Evolutionary conservation across 495 filamentous ascomycete genomes (phyloP), one percentile per base, ranked within the genome.

Genomic region (Aspergillus hancockii): DNA sequence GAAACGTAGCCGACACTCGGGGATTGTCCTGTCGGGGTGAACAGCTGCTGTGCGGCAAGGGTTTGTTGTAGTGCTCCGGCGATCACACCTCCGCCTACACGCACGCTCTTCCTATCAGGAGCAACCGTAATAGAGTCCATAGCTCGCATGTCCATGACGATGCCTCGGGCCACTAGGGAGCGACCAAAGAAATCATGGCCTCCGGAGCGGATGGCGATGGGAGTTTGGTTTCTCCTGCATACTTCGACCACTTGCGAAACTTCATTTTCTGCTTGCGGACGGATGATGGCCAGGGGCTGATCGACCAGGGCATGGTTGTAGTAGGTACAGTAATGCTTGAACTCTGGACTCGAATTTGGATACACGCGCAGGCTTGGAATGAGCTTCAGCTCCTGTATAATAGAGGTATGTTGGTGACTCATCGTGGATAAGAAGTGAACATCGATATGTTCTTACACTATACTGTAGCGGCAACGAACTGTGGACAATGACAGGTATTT

Each of bases 121-220:
- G 59, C 63, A 5, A 78, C 60, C 1, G 69, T n/a, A 46, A 79
- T 57, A 23, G 63, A 56, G n/a, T 60, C 55, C 36, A 78, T 70
- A 21, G 67, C 70, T 7, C 77, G 73, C 61, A 79, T 63, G 49
- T 79, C 77, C 34, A 80, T 75, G 0, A 60, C 64, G 19, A 79
- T 47, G 9, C 57, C 65, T 31, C 57, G 63, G 8, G 70, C 14
- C 9, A 67, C 59, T 16, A 61, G 47, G 23, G 65, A 72, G 9
- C 63, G 54, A 19, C 70, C 71, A 43, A 62, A 67, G 49, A 72
- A 56, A 53, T 77, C 70, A 62, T 76, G 73, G 4, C 75, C 74
- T 14, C 77, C 77, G 0, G 57, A 59, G 45, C 75, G 65, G 16
- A 80, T 61, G 28, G 63, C 60, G 56, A 78, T 74, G 7, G 61